Conservation (phyloP, 768 basidiomycete species). For the Antrodiella citrinella region DNA sequence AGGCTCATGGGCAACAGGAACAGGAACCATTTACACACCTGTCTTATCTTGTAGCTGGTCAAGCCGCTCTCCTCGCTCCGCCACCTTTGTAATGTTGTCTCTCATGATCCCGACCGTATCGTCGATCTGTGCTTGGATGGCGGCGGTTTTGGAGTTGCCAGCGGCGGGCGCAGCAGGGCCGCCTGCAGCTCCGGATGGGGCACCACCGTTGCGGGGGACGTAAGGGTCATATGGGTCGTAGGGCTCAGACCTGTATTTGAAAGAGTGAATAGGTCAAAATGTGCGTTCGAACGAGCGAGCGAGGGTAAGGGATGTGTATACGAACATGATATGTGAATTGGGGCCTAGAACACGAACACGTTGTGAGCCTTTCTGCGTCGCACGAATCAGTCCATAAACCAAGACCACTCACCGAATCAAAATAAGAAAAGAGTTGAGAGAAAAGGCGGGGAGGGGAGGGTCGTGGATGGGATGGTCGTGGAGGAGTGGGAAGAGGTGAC, state of each 20-base stretch:
- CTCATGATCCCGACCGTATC: constrained; percentile 97
- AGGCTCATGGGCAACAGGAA: constrained; percentile 2
- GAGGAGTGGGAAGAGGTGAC: constrained; percentile 8
- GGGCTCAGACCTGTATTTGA: constrained; percentile 75
- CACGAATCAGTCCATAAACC: too few species aligned
- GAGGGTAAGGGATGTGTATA: neutral
- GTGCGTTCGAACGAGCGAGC: neutral
- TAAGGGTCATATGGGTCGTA: constrained; percentile 79
- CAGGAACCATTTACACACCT: constrained; percentile 45
- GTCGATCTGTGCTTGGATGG: constrained; percentile 95
- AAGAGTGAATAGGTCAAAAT: neutral
- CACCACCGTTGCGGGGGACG: constrained; percentile 74
- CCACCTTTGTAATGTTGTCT: constrained; percentile 94
- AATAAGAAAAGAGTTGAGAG: constrained; percentile 1
- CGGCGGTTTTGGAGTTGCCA: constrained; percentile 81
- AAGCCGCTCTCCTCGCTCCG: constrained; percentile 89
- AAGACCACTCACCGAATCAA: constrained; percentile 10
- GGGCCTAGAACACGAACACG: constrained; percentile 1
- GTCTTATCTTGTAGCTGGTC: constrained; percentile 98
- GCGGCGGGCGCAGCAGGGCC: constrained; percentile 31
- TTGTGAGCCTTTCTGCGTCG: too few species aligned
- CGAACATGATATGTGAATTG: constrained; percentile 13
- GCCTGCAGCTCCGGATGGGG: constrained; percentile 31
- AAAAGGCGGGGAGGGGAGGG: constrained; percentile 2
- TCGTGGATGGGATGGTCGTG: constrained; percentile 7